Evolutionary conservation across 495 filamentous ascomycete genomes (phyloP), one percentile per base, ranked within the genome.

Genomic region (Xylaria bambusicola): DNA sequence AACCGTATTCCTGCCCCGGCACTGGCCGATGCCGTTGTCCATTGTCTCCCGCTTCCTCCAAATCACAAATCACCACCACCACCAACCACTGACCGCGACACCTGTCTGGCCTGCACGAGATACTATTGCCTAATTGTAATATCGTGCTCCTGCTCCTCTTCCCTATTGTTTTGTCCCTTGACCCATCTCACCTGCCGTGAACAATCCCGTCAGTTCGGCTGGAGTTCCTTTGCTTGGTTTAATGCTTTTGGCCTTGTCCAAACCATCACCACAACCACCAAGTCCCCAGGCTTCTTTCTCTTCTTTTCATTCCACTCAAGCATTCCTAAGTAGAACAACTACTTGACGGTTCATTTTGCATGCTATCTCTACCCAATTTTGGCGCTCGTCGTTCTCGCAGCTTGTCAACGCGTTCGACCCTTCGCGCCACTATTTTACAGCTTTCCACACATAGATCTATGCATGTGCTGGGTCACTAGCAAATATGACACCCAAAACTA

Each of bases 401-500:
- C 23, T 20, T 50, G 17, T 35, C 40, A 45, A 46, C 38, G 18
- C 35, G 36, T 47, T 38, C 13, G 55, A 21, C 18, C 52, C 50
- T 21, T 44, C 46, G 31, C 23, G 40, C 27, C 31, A 35, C 50
- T 35, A 26, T 23, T 20, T 42, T 10, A 48, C 23, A 56, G 12
- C 15, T 18, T 35, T 27, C 12, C 40, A n/a, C 40, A 20, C 27
- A 17, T 31, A 27, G 48, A 41, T 62, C 42, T 29, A 52, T 49
- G 45, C 29, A 40, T 31, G 23, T 56, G 42, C 48, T 48, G 46
- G 26, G 36, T 51, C 4, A 33, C 24, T 59, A 52, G 65, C 63
- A 65, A 70, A 33, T 18, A 80, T 80, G 78, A 69, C 74, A 62
- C 75, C 74, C 52, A 73, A 62, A 57, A 74, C 70, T 72, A 81